These are phyloP conservation scores for Aspergillus indologenus DNA, from an alignment of 495 filamentous ascomycete genomes.

Conservation along the genomic window DNA sequence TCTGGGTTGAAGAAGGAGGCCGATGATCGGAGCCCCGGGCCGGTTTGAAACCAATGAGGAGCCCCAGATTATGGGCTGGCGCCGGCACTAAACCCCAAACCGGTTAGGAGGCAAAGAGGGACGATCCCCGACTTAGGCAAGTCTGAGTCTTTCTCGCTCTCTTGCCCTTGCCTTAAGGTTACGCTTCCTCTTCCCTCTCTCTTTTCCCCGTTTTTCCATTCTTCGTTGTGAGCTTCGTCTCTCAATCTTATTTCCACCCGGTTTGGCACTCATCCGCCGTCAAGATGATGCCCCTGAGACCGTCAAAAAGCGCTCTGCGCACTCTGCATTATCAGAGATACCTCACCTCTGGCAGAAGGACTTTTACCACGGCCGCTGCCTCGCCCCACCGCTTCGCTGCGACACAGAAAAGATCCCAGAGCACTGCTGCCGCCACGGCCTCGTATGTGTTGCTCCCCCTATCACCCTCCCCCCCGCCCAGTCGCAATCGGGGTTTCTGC, in stretches of 20 bases:
- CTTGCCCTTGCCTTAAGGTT: constrained; percentile 19
- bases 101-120: constrained; percentile 8
- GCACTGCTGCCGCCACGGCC: constrained; percentile 45
- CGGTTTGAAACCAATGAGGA: constrained; percentile 26
- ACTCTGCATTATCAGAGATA: constrained; percentile 42
- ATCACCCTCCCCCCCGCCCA: neutral
- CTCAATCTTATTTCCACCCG: constrained; percentile 16
- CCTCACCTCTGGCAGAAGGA: constrained; percentile 36
- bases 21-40: constrained; percentile 37
- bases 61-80: constrained; percentile 28
- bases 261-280: constrained; percentile 37
- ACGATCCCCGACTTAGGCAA: constrained; percentile 9
- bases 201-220: constrained; percentile 27
- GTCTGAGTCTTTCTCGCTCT: constrained; percentile 19
- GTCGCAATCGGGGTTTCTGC: neutral
- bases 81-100: constrained; percentile 15
- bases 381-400: constrained; percentile 46
- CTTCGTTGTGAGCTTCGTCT: constrained; percentile 23
- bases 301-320: constrained; percentile 47
- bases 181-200: constrained; percentile 24
- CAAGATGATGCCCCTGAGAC: constrained; percentile 50
- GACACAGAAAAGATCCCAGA: constrained; percentile 46
- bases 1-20: constrained; percentile 7
- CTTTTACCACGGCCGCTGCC: constrained; percentile 42
- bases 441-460: constrained; percentile 43